A percentile compares a stretch with the other conserved stretches of the same genome.
Evolutionary conservation across 768 basidiomycete species (phyloP).

Genomic region (Termitomyces sp.): DNA sequence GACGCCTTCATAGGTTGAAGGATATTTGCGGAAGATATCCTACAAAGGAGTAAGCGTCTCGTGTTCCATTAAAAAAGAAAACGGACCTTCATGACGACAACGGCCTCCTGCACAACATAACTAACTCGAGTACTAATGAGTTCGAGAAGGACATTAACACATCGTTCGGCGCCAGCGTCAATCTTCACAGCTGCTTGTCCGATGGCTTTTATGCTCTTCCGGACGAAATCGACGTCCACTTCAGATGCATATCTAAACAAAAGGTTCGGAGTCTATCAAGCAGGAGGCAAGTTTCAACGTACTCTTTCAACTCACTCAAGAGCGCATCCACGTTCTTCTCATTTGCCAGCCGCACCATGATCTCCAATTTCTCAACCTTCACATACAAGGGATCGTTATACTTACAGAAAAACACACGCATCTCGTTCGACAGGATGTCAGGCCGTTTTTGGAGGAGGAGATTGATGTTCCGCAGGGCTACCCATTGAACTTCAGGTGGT

Average conservation of each 20-base stretch:
- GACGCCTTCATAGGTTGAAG: slow-evolving; percentile 92
- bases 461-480: slow-evolving; percentile 94
- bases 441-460: slow-evolving; percentile 90
- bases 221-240: slow-evolving; percentile 97
- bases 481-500: slow-evolving; percentile 98
- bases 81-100: slow-evolving; percentile 94
- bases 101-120: slow-evolving; percentile 97
- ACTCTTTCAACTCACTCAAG: slow-evolving; percentile 95
- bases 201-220: slow-evolving; percentile 92
- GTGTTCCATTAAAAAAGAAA: not conserved
- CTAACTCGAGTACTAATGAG: slow-evolving; percentile 90
- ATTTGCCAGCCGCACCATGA: slow-evolving; percentile 90
- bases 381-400: slow-evolving; percentile 99
- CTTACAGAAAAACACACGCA: slow-evolving; percentile 99
- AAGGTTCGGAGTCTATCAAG: not conserved
- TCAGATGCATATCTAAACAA: slow-evolving; percentile 82
- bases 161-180: slow-evolving; percentile 86
- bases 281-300: slow-evolving; percentile 22
- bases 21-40: slow-evolving; percentile 99
- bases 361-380: slow-evolving; percentile 97
- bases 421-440: slow-evolving; percentile 89
- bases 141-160: slow-evolving; percentile 90
- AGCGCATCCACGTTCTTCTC: slow-evolving; percentile 94
- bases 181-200: slow-evolving; percentile 97
- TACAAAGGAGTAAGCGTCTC: slow-evolving; percentile 23